Conservation (phyloP, 75 land plant genomes). For the Cupressus sempervirens region DNA sequence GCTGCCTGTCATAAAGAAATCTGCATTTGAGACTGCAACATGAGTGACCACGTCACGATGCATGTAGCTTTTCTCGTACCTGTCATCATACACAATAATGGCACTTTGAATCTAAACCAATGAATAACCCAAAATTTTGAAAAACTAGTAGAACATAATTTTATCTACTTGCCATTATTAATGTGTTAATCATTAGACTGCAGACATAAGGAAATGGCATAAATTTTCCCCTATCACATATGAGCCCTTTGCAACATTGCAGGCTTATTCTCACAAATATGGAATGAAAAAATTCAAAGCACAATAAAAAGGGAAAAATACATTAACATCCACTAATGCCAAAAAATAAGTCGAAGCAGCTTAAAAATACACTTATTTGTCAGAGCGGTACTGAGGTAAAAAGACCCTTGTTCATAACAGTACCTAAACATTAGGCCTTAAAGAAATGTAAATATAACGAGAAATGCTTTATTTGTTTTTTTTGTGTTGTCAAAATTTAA, state of each 20-base stretch:
- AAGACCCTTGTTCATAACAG: background rate
- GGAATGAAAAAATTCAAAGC: background rate
- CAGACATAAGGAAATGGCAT: background rate
- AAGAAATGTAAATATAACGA: background rate
- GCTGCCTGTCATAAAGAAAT: constrained; percentile 98
- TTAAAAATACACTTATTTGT: background rate
- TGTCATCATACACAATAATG: constrained; percentile 20
- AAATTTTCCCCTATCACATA: background rate
- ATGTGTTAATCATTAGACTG: background rate
- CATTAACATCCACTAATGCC: background rate
- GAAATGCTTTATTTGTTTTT: background rate
- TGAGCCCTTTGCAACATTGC: background rate
- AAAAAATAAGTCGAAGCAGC: background rate
- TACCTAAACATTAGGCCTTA: background rate
- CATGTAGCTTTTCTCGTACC: constrained; percentile 99
- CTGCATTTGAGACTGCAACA: constrained; percentile 88
- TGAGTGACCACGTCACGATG: constrained; percentile 98
- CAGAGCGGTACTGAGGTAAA: background rate
- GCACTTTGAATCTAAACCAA: background rate
- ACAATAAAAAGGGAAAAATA: background rate
- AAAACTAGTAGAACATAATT: background rate
- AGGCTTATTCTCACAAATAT: background rate
- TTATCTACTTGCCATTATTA: background rate
- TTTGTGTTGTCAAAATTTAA: background rate
- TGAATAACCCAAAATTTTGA: background rate